Base-by-base conservation (phyloP, 495 filamentous ascomycete species). In the Penicillium roqueforti region DNA sequence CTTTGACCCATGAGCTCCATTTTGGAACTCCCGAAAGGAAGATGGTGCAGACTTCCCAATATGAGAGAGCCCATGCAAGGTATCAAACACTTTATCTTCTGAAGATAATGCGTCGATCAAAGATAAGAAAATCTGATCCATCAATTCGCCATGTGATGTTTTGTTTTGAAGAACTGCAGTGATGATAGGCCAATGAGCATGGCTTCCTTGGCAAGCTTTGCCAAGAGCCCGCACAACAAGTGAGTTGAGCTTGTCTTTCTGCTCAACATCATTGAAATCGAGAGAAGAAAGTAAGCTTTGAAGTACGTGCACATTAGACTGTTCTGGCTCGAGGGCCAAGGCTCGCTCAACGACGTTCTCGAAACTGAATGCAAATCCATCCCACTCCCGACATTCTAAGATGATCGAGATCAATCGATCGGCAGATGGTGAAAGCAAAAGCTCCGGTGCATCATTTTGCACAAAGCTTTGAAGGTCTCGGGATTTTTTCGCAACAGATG, bases 381-480 rank as follows among this genome's bases (percentile, higher is more conserved):
- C 62, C 71, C 71, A 76, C 19, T 72, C 61, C 22, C 68, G 66
- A 56, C 73, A 75, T 22, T 60, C 55, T 32, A 78, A 40, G 9
- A 75, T 67, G 1, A 75, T 63, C 13, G 71, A 56, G 42, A 79
- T 69, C 26, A 81, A 56, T 7, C 66, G 75, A 50, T 68, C 71
- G 5, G 66, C 75, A 53, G 83, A 85, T 3, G 81, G 80, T 6
- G 82, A 80, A 29, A 79, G 69, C 32, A 84, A 53, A 14, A 86
- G 70, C 46, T 68, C 66, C 2, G 81, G 76, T 19, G 78, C 63
- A 57, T 80, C 75, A 4, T 70, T 58, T 50, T 74, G 68, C 3
- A 79, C 56, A 59, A 83, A 82, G 6, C 48, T 47, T 18, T 68
- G 40, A 18, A 84, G 55, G 11, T 67, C 58, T 14, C 62, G 50